A percentile compares a stretch with the other conserved stretches of the same genome.
phyloP scores from a whole-genome alignment of 371 early-diverging fungal species.

The Mortierella sp. region DNA sequence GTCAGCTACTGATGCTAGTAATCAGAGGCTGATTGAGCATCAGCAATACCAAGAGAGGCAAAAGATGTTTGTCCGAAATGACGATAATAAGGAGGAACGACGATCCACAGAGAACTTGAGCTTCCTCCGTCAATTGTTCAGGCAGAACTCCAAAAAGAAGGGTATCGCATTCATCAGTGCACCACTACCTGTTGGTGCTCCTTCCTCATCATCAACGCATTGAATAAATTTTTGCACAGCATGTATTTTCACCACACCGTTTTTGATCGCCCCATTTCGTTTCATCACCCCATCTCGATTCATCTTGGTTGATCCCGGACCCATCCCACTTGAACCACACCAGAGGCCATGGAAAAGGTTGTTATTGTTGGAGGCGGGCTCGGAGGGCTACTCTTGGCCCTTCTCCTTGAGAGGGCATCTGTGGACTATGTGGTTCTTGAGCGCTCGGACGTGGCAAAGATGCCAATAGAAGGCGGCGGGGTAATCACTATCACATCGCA shows the following conservation, averaged over 20 bases:
- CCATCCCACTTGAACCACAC: background rate
- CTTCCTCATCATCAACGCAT: too few relatives aligned
- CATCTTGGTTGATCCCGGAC: background rate
- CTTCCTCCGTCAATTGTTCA: conserved; percentile 24
- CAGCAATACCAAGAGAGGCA: conserved; percentile 39
- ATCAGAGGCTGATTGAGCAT: conserved; percentile 27
- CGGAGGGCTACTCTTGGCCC: conserved; percentile 29
- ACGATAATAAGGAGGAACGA: conserved; percentile 5
- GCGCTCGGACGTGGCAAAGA: conserved; percentile 10
- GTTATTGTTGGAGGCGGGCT: conserved; percentile 36
- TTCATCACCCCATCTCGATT: too few relatives aligned
- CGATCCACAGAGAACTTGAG: conserved; percentile 11
- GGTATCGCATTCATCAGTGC: conserved; percentile 30
- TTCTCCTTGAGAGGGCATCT: conserved; percentile 24
- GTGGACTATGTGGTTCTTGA: conserved; percentile 33
- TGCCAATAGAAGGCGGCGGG: conserved; percentile 40
- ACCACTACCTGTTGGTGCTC: conserved; percentile 10
- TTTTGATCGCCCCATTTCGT: too few relatives aligned
- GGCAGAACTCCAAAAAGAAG: conserved; percentile 25
- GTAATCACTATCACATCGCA: conserved; percentile 29
- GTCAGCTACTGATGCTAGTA: background rate
- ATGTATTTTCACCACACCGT: background rate
- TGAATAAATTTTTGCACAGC: too few relatives aligned
- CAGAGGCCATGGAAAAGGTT: conserved; percentile 25
- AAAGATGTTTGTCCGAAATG: conserved; percentile 24